phyloP scores from a whole-genome alignment of 495 filamentous ascomycete genomes.

The Oleoguttula mirabilis region DNA sequence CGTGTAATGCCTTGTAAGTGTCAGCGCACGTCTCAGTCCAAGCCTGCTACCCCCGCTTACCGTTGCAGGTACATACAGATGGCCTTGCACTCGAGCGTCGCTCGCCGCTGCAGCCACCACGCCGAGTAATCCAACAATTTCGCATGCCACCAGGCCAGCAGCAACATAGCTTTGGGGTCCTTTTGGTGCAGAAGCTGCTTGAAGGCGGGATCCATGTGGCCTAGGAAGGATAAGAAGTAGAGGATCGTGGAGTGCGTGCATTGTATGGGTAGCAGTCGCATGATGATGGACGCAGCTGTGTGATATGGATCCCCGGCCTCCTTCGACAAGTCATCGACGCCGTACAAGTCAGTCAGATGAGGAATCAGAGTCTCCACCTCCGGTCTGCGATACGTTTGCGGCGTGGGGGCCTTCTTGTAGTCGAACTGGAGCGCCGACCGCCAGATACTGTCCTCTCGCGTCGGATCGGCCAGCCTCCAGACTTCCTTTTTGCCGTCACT shows the following conservation, averaged over 20 bases:
- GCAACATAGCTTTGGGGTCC: conserved; percentile 31
- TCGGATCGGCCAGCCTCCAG: conserved; percentile 28
- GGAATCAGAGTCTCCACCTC: conserved; percentile 6
- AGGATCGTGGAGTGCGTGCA: conserved; percentile 25
- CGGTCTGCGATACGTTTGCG: conserved; percentile 1
- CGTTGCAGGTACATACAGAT: conserved; percentile 24
- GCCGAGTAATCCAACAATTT: conserved; percentile 25
- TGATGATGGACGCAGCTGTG: conserved; percentile 19
- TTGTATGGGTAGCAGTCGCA: conserved; percentile 22
- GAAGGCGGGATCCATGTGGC: conserved; percentile 26
- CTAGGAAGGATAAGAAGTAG: conserved; percentile 29
- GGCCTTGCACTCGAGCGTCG: conserved; percentile 30
- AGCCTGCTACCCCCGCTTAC: no score
- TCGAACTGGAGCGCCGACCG: conserved; percentile 8
- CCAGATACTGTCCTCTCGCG: conserved; percentile 29
- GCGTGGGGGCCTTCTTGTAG: not conserved
- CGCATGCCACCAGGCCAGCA: conserved; percentile 34
- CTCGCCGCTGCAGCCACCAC: conserved; percentile 34
- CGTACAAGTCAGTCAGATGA: conserved; percentile 14
- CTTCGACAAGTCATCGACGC: conserved; percentile 12
- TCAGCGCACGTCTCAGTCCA: no score
- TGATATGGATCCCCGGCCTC: conserved; percentile 20
- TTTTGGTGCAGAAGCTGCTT: conserved; percentile 27
- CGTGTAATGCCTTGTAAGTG: no score
- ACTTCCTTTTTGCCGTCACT: conserved; percentile 30